Percentiles rank a stretch among this genome's conserved stretches.
These are phyloP conservation scores for Tulasnella sp. DNA, from an alignment of 768 basidiomycete genomes.

Conservation along the genomic window DNA sequence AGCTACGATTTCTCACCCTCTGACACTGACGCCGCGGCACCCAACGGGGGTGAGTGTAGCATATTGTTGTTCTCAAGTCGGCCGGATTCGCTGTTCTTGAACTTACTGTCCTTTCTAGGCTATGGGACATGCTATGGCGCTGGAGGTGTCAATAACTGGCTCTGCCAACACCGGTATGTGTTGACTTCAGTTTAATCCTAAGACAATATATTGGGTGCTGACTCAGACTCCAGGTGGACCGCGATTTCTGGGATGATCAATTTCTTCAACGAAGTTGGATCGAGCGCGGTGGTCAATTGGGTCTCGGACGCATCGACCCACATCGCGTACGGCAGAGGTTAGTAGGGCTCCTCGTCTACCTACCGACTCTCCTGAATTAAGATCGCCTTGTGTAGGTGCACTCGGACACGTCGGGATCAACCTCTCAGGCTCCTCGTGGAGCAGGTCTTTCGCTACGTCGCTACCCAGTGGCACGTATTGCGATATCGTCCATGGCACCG, in stretches of 20 bases:
- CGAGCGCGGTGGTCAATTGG: constrained; percentile 11
- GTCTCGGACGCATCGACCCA: neutral
- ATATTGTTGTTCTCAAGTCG: neutral
- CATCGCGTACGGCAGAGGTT: constrained; percentile 17
- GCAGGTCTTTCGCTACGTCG: constrained; percentile 10
- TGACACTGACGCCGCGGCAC: constrained; percentile 42
- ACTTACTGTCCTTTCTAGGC: neutral
- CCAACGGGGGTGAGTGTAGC: constrained; percentile 38
- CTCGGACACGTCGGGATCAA: constrained; percentile 14
- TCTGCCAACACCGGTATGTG: constrained; percentile 17
- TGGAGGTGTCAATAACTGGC: constrained; percentile 15
- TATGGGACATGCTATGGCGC: constrained; percentile 12
- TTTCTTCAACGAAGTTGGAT: constrained; percentile 12
- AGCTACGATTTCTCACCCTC: constrained; percentile 35
- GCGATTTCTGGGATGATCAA: constrained; percentile 14
- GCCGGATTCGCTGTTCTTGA: neutral
- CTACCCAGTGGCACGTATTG: constrained; percentile 14
- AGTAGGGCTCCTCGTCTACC: neutral
- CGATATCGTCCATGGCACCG: constrained; percentile 8
- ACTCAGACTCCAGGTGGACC: neutral
- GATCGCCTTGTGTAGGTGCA: constrained; percentile 9
- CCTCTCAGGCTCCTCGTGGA: constrained; percentile 2
- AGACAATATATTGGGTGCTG: no score
- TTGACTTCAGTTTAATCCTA: no score
- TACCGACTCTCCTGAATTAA: neutral